A percentile compares a stretch with the other conserved stretches of the same genome.
Evolutionary conservation across 179 eudicot species (phyloP).

Genomic region (Gypsophila paniculata): DNA sequence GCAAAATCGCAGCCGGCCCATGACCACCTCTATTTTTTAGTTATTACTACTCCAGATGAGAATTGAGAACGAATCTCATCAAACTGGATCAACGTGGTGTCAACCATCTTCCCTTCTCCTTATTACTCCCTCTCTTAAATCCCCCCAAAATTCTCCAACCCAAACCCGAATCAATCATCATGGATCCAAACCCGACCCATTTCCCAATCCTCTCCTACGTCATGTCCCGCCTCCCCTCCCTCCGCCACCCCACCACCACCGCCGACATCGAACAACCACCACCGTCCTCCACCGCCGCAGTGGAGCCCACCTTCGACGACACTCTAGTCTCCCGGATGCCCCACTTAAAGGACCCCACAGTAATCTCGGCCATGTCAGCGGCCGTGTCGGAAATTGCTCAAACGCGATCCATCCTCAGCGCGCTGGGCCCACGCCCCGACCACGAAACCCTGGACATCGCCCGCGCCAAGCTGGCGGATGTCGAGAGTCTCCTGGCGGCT

Average conservation of each 20-base stretch:
- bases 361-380: slow-evolving; percentile 53
- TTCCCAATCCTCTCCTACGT: slow-evolving; percentile 67
- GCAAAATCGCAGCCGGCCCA: no score
- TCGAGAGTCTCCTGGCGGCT: slow-evolving; percentile 35
- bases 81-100: not conserved
- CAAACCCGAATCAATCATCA: slow-evolving; percentile 14
- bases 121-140: not conserved
- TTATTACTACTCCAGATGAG: no score
- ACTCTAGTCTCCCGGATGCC: slow-evolving; percentile 74
- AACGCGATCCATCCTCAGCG: slow-evolving; percentile 53
- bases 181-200: slow-evolving; percentile 61
- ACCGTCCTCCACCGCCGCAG: not conserved
- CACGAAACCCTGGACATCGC: slow-evolving; percentile 74
- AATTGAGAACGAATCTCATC: not conserved
- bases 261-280: slow-evolving; percentile 55
- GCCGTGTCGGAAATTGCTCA: slow-evolving; percentile 70
- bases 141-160: not conserved
- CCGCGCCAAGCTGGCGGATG: slow-evolving; percentile 40
- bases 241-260: slow-evolving; percentile 32
- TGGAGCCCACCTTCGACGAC: slow-evolving; percentile 25
- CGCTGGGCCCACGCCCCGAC: slow-evolving; percentile 71
- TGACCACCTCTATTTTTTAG: no score
- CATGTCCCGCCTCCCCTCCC: slow-evolving; percentile 50
- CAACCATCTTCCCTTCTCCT: not conserved
- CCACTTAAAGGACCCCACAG: slow-evolving; percentile 56